phyloP scores from a whole-genome alignment of 208 protist species.

The Novymonas esmeraldas region DNA sequence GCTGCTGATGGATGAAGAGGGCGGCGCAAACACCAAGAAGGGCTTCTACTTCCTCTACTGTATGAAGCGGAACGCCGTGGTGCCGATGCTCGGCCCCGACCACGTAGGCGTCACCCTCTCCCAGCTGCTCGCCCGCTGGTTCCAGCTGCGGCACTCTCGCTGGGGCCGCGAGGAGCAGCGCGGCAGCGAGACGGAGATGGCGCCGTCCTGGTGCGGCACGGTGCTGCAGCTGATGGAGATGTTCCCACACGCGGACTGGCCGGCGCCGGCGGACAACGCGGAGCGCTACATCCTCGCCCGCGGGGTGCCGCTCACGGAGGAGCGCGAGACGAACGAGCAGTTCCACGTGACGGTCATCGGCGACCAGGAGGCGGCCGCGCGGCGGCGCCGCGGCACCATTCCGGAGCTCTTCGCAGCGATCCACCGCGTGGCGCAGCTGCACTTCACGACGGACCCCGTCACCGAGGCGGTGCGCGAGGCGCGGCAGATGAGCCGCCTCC shows the following conservation, averaged over 20 bases:
- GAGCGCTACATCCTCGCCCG: conserved; percentile 38
- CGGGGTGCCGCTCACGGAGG: conserved; percentile 38
- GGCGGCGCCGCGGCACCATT: conserved; percentile 26
- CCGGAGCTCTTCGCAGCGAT: conserved; percentile 44
- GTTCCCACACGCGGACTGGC: conserved; percentile 50
- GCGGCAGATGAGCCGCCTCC: conserved; percentile 23
- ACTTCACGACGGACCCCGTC: conserved; percentile 25
- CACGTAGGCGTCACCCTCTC: conserved; percentile 41
- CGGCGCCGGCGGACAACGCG: conserved; percentile 25
- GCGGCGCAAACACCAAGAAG: conserved; percentile 65
- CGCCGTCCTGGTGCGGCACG: conserved; percentile 55
- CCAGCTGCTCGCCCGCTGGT: conserved; percentile 66
- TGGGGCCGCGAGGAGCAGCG: conserved; percentile 62
- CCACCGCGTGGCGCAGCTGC: conserved; percentile 34
- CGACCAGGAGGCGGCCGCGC: conserved; percentile 14
- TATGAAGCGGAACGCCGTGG: conserved; percentile 39
- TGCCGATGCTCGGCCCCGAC: conserved; percentile 27
- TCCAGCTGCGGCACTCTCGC: conserved; percentile 74
- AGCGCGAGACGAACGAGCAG: conserved; percentile 3
- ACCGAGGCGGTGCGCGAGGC: conserved; percentile 23
- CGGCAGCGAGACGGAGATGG: conserved; percentile 41
- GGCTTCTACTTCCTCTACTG: conserved; percentile 91
- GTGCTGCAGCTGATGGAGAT: conserved; percentile 65
- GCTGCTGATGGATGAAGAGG: conserved; percentile 79
- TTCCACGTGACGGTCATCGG: conserved; percentile 15